Evolutionary conservation across 495 filamentous ascomycete species (phyloP).

Genomic region (Niebla homalea): DNA sequence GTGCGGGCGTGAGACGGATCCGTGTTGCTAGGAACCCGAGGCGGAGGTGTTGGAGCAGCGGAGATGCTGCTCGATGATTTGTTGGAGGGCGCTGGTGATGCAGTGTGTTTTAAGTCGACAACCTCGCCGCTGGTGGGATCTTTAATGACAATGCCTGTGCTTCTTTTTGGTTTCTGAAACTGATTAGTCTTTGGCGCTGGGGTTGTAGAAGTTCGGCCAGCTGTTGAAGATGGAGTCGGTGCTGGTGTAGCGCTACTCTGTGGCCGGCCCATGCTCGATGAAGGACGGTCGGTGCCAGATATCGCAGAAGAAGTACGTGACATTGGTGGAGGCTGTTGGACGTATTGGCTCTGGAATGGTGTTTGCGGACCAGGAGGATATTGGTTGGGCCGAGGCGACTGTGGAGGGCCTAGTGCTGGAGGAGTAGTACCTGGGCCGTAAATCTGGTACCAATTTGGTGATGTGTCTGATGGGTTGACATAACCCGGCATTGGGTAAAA

Average conservation of each 20-base stretch:
- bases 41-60: slow-evolving; percentile 49
- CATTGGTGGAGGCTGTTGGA: slow-evolving; percentile 50
- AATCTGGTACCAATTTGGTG: slow-evolving; percentile 22
- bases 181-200: slow-evolving; percentile 31
- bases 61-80: slow-evolving; percentile 48
- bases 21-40: slow-evolving; percentile 36
- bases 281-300: slow-evolving; percentile 57
- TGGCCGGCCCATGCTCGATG: slow-evolving; percentile 62
- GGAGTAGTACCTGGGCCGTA: slow-evolving; percentile 28
- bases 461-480: slow-evolving; percentile 27
- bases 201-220: slow-evolving; percentile 40
- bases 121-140: slow-evolving; percentile 56
- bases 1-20: slow-evolving; percentile 39
- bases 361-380: slow-evolving; percentile 35
- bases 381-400: slow-evolving; percentile 39
- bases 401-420: slow-evolving; percentile 32
- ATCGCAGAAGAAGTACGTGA: slow-evolving; percentile 75
- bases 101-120: slow-evolving; percentile 42
- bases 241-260: slow-evolving; percentile 46
- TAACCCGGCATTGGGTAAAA: slow-evolving; percentile 28
- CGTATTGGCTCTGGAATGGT: slow-evolving; percentile 36
- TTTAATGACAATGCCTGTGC: slow-evolving; percentile 61
- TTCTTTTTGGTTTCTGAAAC: slow-evolving; percentile 53
- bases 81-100: slow-evolving; percentile 41
- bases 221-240: slow-evolving; percentile 45